Percentiles rank a stretch among this genome's conserved stretches.
Conservation (phyloP, 2,329 filamentous ascomycete species). For the Mycogone perniciosa region DNA sequence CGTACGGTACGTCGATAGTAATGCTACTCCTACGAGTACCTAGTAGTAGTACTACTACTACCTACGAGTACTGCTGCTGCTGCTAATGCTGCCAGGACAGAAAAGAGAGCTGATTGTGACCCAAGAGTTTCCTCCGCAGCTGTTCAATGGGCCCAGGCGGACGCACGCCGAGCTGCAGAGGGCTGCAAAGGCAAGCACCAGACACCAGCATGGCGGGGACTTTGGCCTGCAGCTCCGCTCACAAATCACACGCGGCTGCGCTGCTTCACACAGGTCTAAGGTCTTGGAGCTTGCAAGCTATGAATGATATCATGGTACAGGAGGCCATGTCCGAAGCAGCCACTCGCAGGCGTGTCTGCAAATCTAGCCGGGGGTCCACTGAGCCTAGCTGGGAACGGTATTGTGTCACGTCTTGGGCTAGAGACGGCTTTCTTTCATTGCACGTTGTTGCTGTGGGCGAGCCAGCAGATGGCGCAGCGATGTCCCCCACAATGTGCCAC, state of each 20-base stretch:
- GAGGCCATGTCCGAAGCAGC: conserved; percentile 15
- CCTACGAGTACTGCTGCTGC: not conserved
- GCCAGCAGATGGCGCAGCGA: conserved; percentile 11
- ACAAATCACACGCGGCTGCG: conserved; percentile 12
- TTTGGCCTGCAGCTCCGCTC: conserved; percentile 8
- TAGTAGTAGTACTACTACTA: too few relatives aligned
- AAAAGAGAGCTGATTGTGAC: not conserved
- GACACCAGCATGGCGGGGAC: conserved; percentile 5
- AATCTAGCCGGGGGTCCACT: conserved; percentile 9
- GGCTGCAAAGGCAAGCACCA: conserved; percentile 6
- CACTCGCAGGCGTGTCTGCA: conserved; percentile 14
- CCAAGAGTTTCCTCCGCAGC: conserved; percentile 4
- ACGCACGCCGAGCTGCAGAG: conserved; percentile 3
- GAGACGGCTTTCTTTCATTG: not conserved
- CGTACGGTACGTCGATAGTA: not conserved
- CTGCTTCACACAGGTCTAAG: not conserved
- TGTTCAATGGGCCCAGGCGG: not conserved
- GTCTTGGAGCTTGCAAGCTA: conserved; percentile 11
- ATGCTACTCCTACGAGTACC: not conserved
- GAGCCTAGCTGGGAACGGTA: conserved; percentile 3
- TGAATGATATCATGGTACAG: conserved; percentile 33
- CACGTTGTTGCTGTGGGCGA: conserved; percentile 7
- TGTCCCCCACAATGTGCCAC: conserved; percentile 10
- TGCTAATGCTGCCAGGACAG: not conserved
- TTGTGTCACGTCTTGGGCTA: not conserved